A percentile compares a stretch with the other conserved stretches of the same genome.
Conservation (phyloP, 768 basidiomycete species). For the Multifurca ochricompacta region DNA sequence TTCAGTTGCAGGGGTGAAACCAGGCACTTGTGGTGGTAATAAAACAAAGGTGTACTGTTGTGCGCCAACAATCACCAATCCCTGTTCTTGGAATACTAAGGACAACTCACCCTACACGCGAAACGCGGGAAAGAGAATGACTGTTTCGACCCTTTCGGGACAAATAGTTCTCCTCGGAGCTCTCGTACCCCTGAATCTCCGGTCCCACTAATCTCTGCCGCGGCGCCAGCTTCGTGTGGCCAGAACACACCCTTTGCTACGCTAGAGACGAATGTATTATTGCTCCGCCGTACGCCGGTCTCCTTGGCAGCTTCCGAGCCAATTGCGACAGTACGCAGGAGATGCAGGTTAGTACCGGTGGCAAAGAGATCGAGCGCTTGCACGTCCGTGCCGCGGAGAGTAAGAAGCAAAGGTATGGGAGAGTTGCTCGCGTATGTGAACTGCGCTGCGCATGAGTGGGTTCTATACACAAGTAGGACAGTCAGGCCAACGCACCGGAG, state of each 20-base stretch:
- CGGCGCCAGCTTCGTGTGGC: slow-evolving; percentile 31
- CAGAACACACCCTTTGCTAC: slow-evolving; percentile 44
- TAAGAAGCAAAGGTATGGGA: slow-evolving; percentile 43
- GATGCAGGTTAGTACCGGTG: slow-evolving; percentile 33
- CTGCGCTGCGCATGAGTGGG: slow-evolving; percentile 25
- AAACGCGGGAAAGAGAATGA: slow-evolving; percentile 39
- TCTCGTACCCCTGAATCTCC: slow-evolving; percentile 26
- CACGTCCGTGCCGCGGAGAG: slow-evolving; percentile 36
- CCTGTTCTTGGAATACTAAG: not conserved
- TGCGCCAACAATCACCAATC: not conserved
- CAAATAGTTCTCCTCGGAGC: slow-evolving; percentile 45
- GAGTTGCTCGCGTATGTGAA: slow-evolving; percentile 44
- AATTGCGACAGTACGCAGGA: slow-evolving; percentile 41
- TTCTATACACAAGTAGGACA: not conserved
- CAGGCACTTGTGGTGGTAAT: slow-evolving; percentile 35
- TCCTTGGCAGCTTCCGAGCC: slow-evolving; percentile 25
- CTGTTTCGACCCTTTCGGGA: slow-evolving; percentile 38
- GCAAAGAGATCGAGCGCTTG: slow-evolving; percentile 46
- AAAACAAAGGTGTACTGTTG: slow-evolving; percentile 40
- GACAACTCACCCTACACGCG: slow-evolving; percentile 37
- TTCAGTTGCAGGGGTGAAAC: slow-evolving; percentile 30
- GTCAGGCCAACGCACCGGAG: slow-evolving; percentile 32
- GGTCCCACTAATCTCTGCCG: not conserved
- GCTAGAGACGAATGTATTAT: slow-evolving; percentile 39
- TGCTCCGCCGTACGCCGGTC: slow-evolving; percentile 30